Evolutionary conservation across 2,329 filamentous ascomycete genomes (phyloP), one percentile per base, ranked within the genome.

Genomic region (Venturia carpophila): DNA sequence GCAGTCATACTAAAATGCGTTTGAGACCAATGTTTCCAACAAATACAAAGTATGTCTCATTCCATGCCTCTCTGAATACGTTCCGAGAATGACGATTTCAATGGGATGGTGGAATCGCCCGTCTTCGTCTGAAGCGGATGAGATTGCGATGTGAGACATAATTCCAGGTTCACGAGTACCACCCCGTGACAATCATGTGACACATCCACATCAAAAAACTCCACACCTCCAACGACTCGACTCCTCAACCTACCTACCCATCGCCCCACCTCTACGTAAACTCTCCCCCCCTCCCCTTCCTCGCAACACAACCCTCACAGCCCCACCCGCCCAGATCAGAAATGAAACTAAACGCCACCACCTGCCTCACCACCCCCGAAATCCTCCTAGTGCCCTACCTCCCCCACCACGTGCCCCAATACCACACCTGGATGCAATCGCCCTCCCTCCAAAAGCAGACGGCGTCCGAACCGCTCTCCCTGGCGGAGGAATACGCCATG

Each of bases 351-450:
- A 58, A 58, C 30, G 52, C 15, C 2, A n/a, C 27, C 0, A 37
- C 30, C 30, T 19, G 30, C 15, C 52, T 58, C 15, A 5, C 9
- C 1, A 64, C 63, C 11, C 37, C 45, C 3, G 41, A 41, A n/a
- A 41, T 64, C 37, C 37, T 55, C 21, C 83, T 97, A 11, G 91
- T 96, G 11, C 92, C 92, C 0, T 97, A 97, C 76, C 87, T 88
- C 68, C 77, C 81, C 45, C 88, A 87, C 72, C 93, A 97, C 79
- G 93, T 97, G 30, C 82, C 82, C 19, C 86, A 82, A 45, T 97
- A 97, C 74, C 91, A 96, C 73, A 79, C 82, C 71, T 97, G 93
- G 93, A 97, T 97, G 92, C 83, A 92, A 79, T 87, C 94, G 71
- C 82, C 39, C 24, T 2, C 86, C 60, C 89, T 97, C 47, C 92